Evolutionary conservation across 768 basidiomycete genomes (phyloP), one percentile per base, ranked within the genome.

Genomic region (Coprinopsis sp.): DNA sequence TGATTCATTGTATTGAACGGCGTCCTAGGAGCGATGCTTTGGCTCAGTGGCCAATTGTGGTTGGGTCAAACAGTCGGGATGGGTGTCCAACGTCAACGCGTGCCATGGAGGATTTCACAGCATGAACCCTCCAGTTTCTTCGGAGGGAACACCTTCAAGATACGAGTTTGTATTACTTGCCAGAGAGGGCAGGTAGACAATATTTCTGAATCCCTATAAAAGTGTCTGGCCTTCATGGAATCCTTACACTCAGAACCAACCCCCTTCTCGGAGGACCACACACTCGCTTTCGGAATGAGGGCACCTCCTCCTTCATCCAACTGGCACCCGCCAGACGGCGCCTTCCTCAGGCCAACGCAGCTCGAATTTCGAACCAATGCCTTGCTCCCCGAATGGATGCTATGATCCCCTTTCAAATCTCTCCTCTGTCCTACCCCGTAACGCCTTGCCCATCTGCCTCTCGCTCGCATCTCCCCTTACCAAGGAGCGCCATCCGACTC

Each of bases 401-500:
- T 44, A 43, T 30, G 34, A 44, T 18, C 33, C 21, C 14, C 16
- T 13, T 23, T 11, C 6, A 6, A 23, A 16, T n/a, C 8, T 18
- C 18, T 10, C 22, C 6, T 19, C 28, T 19, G 18, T 13, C 41
- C 25, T 36, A 6, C 41, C 33, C 51, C 53, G 56, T 42, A 58
- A 61, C 47, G 59, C 61, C 8, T 36, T 46, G 8, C 42, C 37
- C 13, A 55, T 62, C 1, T 62, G 62, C 13, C 14, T 61, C 4
- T 37, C 42, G 6, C 50, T 51, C 44, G 52, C 14, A 10, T 52
- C 45, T 40, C 16, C 46, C 3, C 62, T 69, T 40, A 57, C 68
- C 3, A 75, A 77, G 55, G 62, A 67, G 42, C 58, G 64, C 60
- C 78, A 66, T 86, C 7, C 79, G 79, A 54, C 84, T 85, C 0